Base-by-base conservation (phyloP, 129 eudicot genomes). In the Oenanthe sinensis region DNA sequence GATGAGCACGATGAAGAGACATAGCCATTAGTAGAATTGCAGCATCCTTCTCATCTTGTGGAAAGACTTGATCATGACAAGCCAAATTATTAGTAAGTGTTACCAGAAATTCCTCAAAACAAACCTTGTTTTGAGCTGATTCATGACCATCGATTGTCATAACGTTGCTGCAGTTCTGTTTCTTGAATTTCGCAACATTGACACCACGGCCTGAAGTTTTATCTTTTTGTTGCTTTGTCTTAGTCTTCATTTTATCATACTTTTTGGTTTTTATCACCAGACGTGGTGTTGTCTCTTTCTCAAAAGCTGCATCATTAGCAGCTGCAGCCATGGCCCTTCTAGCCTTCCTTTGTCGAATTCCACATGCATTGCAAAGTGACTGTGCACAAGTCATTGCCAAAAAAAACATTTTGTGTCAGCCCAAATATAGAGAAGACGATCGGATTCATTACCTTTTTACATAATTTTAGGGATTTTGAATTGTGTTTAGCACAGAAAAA, bases 281-380 rank as follows among this genome's bases (percentile, higher is more conserved):
- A 19, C 83, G 42, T 71, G 87, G 73, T 49, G 79, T 44, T 30
- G 85, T 75, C 78, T 79, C 78, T 14, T 81, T 77, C 73, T 72
- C 76, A 4, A 40, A 72, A 24, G 76, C 80, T 71, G 82, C 73
- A 63, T 75, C 84, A 14, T 75, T 83, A 52, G 82, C 85, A 0
- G 87, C 90, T 19, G 92, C 88, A 0, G 88, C 96, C 93, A 88
- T 79, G 55, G 97, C 96, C 74, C 91, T 83, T 48, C 97, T 86
- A 22, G 96, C 96, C 83, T 92, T 92, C 43, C 97, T 84, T 82
- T 92, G 97, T 72, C 97, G 85, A 80, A 92, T 92, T 79, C 97
- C 97, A 74, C 97, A 92, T 79, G 97, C 97, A 68, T 92, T 92
- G 86, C 97, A 92, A 77, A 92, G 96, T 13, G 97, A 88, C 97